Conservation (phyloP, 2,329 filamentous ascomycete genomes). For the Trichoderma breve region DNA sequence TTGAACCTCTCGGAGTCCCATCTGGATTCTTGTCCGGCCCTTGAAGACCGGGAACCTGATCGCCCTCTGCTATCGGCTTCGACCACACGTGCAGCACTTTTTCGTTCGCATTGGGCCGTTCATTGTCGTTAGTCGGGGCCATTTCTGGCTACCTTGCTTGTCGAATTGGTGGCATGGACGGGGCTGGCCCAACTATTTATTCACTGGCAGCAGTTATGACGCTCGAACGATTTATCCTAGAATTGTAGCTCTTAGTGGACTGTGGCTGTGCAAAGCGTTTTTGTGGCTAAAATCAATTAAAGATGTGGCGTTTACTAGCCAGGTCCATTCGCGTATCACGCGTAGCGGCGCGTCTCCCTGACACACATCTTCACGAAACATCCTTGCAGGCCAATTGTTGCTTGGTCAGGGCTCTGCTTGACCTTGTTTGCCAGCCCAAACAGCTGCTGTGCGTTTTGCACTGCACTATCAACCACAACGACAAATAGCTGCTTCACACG, state of each 20-base stretch:
- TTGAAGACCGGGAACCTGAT: constrained; percentile 19
- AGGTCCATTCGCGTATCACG: constrained; percentile 31
- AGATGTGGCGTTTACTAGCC: constrained; percentile 27
- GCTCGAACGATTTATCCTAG: constrained; percentile 9
- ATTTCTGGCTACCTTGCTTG: constrained; percentile 35
- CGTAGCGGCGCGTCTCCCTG: constrained; percentile 36
- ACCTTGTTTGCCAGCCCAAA: neutral
- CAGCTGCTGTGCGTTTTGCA: neutral
- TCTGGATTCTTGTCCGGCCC: constrained; percentile 16
- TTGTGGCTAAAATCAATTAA: constrained; percentile 35
- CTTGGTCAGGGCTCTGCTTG: neutral
- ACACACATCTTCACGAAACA: constrained; percentile 11
- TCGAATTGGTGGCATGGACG: constrained; percentile 16
- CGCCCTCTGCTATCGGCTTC: constrained; percentile 33
- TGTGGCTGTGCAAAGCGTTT: constrained; percentile 12
- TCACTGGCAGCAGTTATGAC: neutral
- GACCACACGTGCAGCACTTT: constrained; percentile 40
- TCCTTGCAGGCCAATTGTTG: constrained; percentile 3
- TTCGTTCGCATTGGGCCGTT: constrained; percentile 27
- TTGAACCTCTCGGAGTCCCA: constrained; percentile 21
- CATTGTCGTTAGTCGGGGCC: constrained; percentile 33
- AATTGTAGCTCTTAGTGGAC: neutral
- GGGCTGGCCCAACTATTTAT: neutral
- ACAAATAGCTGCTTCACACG: neutral
- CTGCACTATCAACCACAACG: neutral